Percentiles rank a stretch among this genome's conserved stretches.
Conservation (phyloP, 176 grass and related monocot species). For the Carex kokanica region DNA sequence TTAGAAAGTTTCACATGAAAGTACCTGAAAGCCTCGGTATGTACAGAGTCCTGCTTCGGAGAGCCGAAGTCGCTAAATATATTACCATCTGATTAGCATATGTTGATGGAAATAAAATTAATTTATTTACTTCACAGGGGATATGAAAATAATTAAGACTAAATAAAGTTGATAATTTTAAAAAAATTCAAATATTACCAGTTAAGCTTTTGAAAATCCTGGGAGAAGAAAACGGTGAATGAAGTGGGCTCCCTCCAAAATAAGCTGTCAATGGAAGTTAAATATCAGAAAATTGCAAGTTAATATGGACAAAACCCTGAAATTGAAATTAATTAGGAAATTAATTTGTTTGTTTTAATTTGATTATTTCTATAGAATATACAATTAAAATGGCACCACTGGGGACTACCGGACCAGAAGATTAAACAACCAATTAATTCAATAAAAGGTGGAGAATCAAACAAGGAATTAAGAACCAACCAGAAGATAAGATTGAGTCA, state of each 20-base stretch:
- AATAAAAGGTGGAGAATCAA: neutral
- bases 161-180: neutral
- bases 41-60: neutral
- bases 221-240: constrained; percentile 25
- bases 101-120: constrained; percentile 7
- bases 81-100: neutral
- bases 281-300: neutral
- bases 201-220: constrained; percentile 27
- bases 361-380: neutral
- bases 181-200: neutral
- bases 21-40: constrained; percentile 21
- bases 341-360: neutral
- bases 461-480: neutral
- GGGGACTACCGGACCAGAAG: neutral
- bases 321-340: constrained; percentile 14
- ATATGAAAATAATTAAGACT: neutral
- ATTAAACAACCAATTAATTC: neutral
- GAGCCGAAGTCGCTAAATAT: constrained; percentile 24
- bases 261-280: neutral
- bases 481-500: constrained; percentile 1
- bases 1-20: neutral
- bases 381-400: neutral
- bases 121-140: neutral
- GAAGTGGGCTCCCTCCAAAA: constrained; percentile 27
- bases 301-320: neutral